Evolutionary conservation across 2,329 filamentous ascomycete genomes (phyloP), one percentile per base, ranked within the genome.

Genomic region (Chaetomiaceae sp.): DNA sequence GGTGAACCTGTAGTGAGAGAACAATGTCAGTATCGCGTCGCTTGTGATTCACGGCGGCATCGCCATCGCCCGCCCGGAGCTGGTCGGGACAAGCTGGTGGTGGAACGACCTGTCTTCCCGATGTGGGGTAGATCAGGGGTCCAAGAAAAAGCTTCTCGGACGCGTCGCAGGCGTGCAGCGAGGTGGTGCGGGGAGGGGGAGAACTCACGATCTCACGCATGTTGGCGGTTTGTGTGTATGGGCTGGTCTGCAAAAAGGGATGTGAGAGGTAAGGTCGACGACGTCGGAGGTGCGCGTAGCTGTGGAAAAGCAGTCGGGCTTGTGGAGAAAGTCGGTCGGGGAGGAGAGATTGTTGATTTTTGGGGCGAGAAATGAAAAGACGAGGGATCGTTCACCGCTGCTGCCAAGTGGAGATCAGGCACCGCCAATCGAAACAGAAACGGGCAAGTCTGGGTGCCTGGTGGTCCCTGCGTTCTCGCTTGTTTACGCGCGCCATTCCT

Each of bases 1-100:
- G 90, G 78, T 99, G 93, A 77, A 97, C 92, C 92, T 97, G 70
- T 80, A 67, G 60, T 60, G 60, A 62, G 65, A 68, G 67, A 73
- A 73, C 67, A 69, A 58, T 60, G 81, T 85, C 77, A 87, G 83
- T 74, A 67, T 67, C 63, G 65, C 21, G 20, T 48, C 19, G 25
- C 40, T 44, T 8, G 16, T 17, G 38, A 12, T 12, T 46, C 37
- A 35, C 42, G 20, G 44, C 19, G 38, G 38, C 41, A 12, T 51
- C 48, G 50, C 20, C 49, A 21, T 43, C 27, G 31, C 14, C 10
- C 10, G 7, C 30, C 4, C 10, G 25, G 25, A 12, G 43, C 33
- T 41, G 48, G 51, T 50, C 20, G 17, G 40, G 50, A 35, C n/a
- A 33, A 49, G 30, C 30, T 13, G 48, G 33, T 41, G 42, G 35